Base-by-base conservation (phyloP, 169 alveolate species). In the Eimeria sp. region DNA sequence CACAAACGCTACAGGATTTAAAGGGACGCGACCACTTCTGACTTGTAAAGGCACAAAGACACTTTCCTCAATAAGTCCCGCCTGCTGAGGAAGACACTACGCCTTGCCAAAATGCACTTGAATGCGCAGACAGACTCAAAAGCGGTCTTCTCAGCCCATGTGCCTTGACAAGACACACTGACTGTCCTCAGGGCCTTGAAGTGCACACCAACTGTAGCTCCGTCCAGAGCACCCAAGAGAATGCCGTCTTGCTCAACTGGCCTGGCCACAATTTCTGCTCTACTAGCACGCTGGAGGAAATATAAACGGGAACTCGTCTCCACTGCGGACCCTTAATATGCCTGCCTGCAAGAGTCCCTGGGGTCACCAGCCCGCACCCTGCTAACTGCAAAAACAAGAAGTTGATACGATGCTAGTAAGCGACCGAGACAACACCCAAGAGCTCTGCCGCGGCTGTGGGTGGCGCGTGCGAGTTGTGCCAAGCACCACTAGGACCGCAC, bases 381-480 rank as follows among this genome's bases (percentile, higher is more conserved):
- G 43, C 16, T 18, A 47, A 78, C 65, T 20, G 45, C 45, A 22
- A 45, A 22, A 78, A 25, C 47, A 51, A 78, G 40, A 45, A 14
- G 61, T 76, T 14, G 9, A 9, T 43, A 76, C 63, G 49, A 45
- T 22, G 86, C 86, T 18, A 47, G 22, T 25, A 57, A n/a, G 78
- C 92, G 75, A n/a, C 61, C 57, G 58, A 84, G 78, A 54, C 25
- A 84, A 58, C 30, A 61, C 76, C 54, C 76, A 84, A 84, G 92
- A 84, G 75, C 54, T 87, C 67, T 63, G 94, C 83, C 94, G 94
- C 94, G 94, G 94, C 94, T 65, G 94, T 61, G 65, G 94, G 83
- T 75, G 94, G 94, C 82, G 83, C 83, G 94, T 87, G 94, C 94
- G 94, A 87, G 94, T 87, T 75, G 94, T 87, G 94, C 94, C 83